phyloP scores from a whole-genome alignment of 345 rosid genomes.

The Eucalyptus curtisii region DNA sequence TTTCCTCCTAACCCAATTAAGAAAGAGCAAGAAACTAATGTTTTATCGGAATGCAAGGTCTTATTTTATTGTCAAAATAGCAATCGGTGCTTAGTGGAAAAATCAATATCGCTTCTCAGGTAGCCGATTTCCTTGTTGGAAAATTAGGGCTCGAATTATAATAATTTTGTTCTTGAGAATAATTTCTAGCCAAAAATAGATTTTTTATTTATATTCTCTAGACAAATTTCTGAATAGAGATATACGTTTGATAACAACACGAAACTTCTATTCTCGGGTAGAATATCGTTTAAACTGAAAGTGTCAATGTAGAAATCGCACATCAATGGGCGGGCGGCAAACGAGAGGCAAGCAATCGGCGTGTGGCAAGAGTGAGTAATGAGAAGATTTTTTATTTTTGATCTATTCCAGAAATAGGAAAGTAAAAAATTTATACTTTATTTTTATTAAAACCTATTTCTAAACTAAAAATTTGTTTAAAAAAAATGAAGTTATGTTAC shows the following conservation, averaged over 20 bases:
- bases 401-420: too few species aligned
- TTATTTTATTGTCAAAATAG: not conserved
- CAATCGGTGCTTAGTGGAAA: not conserved
- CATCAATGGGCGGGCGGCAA: accelerated
- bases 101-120: not conserved
- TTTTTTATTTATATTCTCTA: too few species aligned
- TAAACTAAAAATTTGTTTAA: accelerated
- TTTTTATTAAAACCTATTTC: accelerated
- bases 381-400: too few species aligned
- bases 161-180: too few species aligned
- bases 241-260: accelerated
- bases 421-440: too few species aligned
- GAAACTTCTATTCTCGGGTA: accelerated
- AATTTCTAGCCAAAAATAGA: too few species aligned
- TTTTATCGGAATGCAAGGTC: not conserved
- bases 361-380: too few species aligned
- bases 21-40: not conserved
- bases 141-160: too few species aligned
- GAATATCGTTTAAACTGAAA: too few species aligned
- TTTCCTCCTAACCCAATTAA: not conserved
- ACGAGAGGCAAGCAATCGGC: accelerated
- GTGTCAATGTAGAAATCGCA: too few species aligned
- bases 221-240: accelerated
- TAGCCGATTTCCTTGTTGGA: too few species aligned
- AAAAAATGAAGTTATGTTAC: too few species aligned